Percentiles rank a stretch among this genome's conserved stretches.
Evolutionary conservation across 306 rosid species (phyloP).

Genomic region (Trifolium pratense): DNA sequence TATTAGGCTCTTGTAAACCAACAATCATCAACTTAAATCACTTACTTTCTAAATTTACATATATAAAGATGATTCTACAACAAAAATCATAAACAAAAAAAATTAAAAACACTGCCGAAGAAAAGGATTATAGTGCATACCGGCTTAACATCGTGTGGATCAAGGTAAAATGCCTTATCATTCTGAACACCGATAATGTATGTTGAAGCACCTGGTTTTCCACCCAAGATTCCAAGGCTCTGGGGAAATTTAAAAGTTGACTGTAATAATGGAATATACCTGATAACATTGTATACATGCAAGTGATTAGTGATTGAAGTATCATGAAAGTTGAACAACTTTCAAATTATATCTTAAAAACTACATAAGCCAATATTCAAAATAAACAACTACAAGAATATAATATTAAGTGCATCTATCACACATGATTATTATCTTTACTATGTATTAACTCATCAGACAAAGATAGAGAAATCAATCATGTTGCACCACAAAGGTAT

Average conservation of each 20-base stretch:
- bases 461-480: conserved; percentile 11
- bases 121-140: conserved; percentile 42
- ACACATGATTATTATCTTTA: conserved; percentile 19
- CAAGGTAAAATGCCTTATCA: conserved; percentile 93
- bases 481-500: conserved; percentile 10
- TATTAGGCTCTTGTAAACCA: no score
- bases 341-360: conserved; percentile 30
- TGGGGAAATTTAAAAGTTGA: conserved; percentile 89
- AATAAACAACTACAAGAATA: conserved; percentile 17
- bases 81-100: not conserved
- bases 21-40: no score
- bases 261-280: conserved; percentile 86
- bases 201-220: conserved; percentile 91
- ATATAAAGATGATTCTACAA: not conserved
- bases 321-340: not conserved
- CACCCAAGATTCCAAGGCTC: conserved; percentile 96
- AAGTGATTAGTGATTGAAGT: conserved; percentile 32
- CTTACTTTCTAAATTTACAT: not conserved
- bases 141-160: conserved; percentile 89
- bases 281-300: conserved; percentile 44
- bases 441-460: not conserved
- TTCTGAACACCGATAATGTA: conserved; percentile 88
- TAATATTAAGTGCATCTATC: conserved; percentile 1
- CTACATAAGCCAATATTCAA: conserved; percentile 14
- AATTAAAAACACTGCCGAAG: no score